Conservation (phyloP, 129 eudicot species). For the Silybum marianum region DNA sequence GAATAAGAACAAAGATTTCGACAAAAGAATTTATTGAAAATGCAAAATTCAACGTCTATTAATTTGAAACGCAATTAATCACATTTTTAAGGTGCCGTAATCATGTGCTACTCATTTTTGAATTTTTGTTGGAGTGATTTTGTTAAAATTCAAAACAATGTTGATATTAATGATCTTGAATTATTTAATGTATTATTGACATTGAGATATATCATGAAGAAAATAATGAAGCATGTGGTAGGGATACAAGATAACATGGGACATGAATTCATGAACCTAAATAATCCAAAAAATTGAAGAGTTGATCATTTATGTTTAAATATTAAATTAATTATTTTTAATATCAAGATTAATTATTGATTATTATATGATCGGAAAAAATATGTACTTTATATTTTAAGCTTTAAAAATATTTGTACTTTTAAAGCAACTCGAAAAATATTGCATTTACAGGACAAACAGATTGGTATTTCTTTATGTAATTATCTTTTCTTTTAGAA, state of each 20-base stretch:
- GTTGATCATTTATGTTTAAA: no score
- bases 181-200: not conserved
- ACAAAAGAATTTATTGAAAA: not conserved
- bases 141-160: not conserved
- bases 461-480: no score
- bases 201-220: not conserved
- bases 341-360: no score
- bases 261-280: slow-evolving; percentile 13
- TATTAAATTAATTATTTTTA: no score
- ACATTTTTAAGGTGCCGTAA: not conserved
- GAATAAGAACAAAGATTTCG: slow-evolving; percentile 6
- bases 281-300: not conserved
- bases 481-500: no score
- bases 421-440: no score
- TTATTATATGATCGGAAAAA: no score
- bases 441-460: no score
- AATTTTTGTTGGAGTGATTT: not conserved
- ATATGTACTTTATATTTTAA: no score
- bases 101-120: not conserved
- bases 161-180: not conserved
- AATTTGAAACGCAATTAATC: not conserved
- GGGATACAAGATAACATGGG: not conserved
- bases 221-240: slow-evolving; percentile 19
- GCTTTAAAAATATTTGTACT: no score
- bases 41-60: not conserved